These are phyloP conservation scores for Boletus rubropictus DNA, from an alignment of 768 basidiomycete genomes.

Conservation along the genomic window DNA sequence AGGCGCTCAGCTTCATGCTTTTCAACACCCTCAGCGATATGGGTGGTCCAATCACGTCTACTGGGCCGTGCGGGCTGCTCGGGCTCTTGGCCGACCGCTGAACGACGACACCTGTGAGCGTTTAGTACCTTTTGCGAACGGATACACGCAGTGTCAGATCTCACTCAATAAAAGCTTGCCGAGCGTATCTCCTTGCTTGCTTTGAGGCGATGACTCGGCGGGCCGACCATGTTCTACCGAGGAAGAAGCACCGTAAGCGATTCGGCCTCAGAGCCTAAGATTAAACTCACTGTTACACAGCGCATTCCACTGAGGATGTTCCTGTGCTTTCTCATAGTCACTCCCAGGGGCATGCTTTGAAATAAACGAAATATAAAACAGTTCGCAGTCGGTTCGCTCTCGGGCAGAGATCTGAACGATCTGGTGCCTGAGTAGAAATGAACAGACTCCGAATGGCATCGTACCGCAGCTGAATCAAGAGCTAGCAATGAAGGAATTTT, in stretches of 20 bases:
- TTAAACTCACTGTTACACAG: constrained; percentile 54
- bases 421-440: constrained; percentile 7
- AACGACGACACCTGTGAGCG: constrained; percentile 28
- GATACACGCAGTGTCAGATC: constrained; percentile 11
- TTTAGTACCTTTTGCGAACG: constrained; percentile 5
- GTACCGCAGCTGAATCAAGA: constrained; percentile 62
- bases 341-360: constrained; percentile 38
- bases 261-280: background rate
- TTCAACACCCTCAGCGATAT: constrained; percentile 52
- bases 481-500: constrained; percentile 54
- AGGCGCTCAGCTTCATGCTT: constrained; percentile 58
- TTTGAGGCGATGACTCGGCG: constrained; percentile 29
- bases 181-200: constrained; percentile 44
- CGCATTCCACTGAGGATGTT: constrained; percentile 61
- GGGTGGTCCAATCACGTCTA: constrained; percentile 17
- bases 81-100: constrained; percentile 21
- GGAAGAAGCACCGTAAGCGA: background rate
- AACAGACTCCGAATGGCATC: constrained; percentile 19
- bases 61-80: constrained; percentile 15
- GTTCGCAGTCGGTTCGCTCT: constrained; percentile 75
- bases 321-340: constrained; percentile 39
- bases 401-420: constrained; percentile 52
- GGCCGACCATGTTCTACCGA: constrained; percentile 55
- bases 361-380: constrained; percentile 73
- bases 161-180: constrained; percentile 57